Evolutionary conservation across 225 moss, liverwort and hornwort genomes (phyloP), one percentile per base, ranked within the genome.

Genomic region (Polytrichum commune): DNA sequence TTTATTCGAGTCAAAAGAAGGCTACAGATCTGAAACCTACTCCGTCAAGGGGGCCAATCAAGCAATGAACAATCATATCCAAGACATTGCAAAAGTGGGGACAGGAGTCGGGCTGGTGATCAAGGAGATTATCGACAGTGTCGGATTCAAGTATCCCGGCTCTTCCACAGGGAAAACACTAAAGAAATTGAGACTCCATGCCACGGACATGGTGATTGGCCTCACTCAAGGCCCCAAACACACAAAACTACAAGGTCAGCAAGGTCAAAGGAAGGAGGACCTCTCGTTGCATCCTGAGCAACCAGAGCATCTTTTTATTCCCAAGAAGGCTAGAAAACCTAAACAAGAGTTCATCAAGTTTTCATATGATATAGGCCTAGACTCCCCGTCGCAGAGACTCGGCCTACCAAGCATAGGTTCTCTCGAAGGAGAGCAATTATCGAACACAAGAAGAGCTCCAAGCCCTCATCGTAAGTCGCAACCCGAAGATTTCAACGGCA

Each of bases 1-100:
- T 32, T 32, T 7, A 32, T 32, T 8, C 35, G 9, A 2, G 35
- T 13, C 38, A 38, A 10, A 38, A 10, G 38, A 38, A 38, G 2
- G 38, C 38, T 38, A 10, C 38, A 10, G 38, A 38, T 38, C 7
- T 35, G 10, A 35, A 35, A 35, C 35, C 35, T 9, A 35, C 38
- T 10, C 38, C 13, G 10, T 38, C 13, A 10, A 10, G 38, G 32
- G 38, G 38, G 35, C 8, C 38, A 3, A 38, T 38, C 13, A 13
- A 38, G 38, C 38, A 38, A 38, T 38, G 38, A 38, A 10, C 9
- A 38, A 38, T 26, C 60, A 70, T 22, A 22, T 81, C 61, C 78
- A 75, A 69, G 87, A 88, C 73, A 69, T 81, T 10, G 74, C 69
- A 5, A 74, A 83, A 67, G 79, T 88, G 27, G 81, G 81, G 1